phyloP scores from a whole-genome alignment of 805 yeast genomes.

The Yamadazyma philogaea region DNA sequence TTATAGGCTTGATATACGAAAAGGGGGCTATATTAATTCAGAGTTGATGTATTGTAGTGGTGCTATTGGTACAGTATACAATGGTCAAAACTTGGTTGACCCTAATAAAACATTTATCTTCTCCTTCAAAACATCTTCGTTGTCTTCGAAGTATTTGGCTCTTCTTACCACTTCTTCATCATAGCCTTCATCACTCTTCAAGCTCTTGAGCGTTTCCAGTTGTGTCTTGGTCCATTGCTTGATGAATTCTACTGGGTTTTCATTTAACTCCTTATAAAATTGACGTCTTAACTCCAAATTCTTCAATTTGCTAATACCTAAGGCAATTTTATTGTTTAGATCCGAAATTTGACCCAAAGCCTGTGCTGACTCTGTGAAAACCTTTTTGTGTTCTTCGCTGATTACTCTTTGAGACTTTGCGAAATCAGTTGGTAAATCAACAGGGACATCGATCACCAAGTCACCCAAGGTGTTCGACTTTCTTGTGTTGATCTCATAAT shows the following conservation, averaged over 20 bases:
- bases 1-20: too few relatives aligned
- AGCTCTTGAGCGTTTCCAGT: slow-evolving; percentile 76
- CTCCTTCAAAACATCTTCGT: slow-evolving; percentile 61
- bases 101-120: slow-evolving; percentile 74
- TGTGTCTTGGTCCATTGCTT: slow-evolving; percentile 75
- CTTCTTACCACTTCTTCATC: slow-evolving; percentile 86
- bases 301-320: slow-evolving; percentile 52
- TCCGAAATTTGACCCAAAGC: slow-evolving; percentile 44
- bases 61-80: neutral
- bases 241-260: slow-evolving; percentile 75
- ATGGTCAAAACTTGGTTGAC: slow-evolving; percentile 38
- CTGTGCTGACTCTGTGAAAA: slow-evolving; percentile 42
- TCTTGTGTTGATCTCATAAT: slow-evolving; percentile 74
- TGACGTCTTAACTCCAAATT: slow-evolving; percentile 64
- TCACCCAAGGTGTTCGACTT: slow-evolving; percentile 80
- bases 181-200: slow-evolving; percentile 86
- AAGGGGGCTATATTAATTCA: too few relatives aligned
- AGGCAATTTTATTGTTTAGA: slow-evolving; percentile 40
- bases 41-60: too few relatives aligned
- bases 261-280: slow-evolving; percentile 70
- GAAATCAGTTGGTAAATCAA: slow-evolving; percentile 38
- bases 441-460: slow-evolving; percentile 65
- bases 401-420: slow-evolving; percentile 37
- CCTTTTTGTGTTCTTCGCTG: slow-evolving; percentile 33
- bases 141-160: slow-evolving; percentile 75